Base-by-base conservation (phyloP, 306 rosid genomes). In the Gastrolobium bilobum region DNA sequence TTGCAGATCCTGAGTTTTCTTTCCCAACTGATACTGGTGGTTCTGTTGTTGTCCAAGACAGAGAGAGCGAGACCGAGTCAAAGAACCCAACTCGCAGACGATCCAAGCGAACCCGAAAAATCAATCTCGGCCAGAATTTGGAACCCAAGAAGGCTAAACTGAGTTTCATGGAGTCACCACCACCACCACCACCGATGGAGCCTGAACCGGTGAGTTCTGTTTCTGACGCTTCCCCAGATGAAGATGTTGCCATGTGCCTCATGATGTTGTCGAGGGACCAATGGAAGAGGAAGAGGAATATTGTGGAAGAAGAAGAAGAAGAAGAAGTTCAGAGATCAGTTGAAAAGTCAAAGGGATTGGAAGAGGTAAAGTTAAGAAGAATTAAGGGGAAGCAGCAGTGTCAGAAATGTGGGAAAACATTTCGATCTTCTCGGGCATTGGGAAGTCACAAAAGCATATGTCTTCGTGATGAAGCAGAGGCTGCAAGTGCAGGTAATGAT, bases 41-140 rank as follows among this genome's bases (percentile, higher is more conserved):
- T n/a, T 77, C 86, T 20, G 81, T 87, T 9, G 87, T 89, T 10
- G 85, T 91, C 52, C 95, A 89, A 53, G 97, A 90, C 75, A 82
- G 89, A 58, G 96, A 89, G 79, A 90, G 91, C 87, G 95, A 89
- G 90, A 87, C 91, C 76, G 97, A 90, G 82, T 90, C 97, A 59
- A 87, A 78, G 82, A 88, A 86, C 81, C 92, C 90, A 31, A 83
- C 93, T 68, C 83, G 95, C 34, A 81, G 84, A 62, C 91, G 97
- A 90, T 90, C 97, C 79, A 92, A 90, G 69, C 82, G 92, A 40
- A 67, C 54, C 57, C 65, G 86, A 42, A 83, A 79, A 26, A 44
- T 79, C 4, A 31, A 13, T 46, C 30, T 47, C 2, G 15, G 52
- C 7, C 74, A 44, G 59, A 57, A 81, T 51, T 8, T 60, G 48